Conservation (phyloP, 768 basidiomycete species). For the Mycena amicta region DNA sequence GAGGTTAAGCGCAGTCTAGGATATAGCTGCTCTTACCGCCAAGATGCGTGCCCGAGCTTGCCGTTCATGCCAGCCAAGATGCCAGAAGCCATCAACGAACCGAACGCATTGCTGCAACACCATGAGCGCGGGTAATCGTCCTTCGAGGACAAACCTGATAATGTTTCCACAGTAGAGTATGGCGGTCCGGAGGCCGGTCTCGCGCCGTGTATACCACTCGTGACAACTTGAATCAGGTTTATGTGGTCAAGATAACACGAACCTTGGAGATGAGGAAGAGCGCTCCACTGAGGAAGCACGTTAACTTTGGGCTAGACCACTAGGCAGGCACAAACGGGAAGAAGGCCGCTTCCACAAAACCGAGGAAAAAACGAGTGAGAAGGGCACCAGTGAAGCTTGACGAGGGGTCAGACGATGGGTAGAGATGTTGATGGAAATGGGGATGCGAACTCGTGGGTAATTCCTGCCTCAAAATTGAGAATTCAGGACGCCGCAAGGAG, state of each 20-base stretch:
- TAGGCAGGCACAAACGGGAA: conserved; percentile 40
- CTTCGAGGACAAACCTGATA: conserved; percentile 43
- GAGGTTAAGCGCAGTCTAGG: background rate
- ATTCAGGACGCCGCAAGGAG: background rate
- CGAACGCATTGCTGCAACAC: conserved; percentile 66
- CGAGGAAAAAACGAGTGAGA: conserved; percentile 78
- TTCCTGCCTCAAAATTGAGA: conserved; percentile 27
- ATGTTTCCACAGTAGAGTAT: conserved; percentile 75
- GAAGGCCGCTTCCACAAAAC: conserved; percentile 69
- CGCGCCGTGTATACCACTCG: conserved; percentile 73
- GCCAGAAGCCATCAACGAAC: conserved; percentile 77
- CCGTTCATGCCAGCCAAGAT: conserved; percentile 80
- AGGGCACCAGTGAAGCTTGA: conserved; percentile 68
- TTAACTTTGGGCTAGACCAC: background rate
- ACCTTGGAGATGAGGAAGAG: conserved; percentile 61
- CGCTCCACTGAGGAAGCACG: conserved; percentile 21
- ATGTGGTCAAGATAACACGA: too few species aligned
- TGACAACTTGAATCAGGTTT: background rate
- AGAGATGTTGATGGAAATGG: too few species aligned
- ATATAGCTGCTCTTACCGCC: conserved; percentile 55
- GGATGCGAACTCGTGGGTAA: conserved; percentile 40
- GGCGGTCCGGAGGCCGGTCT: conserved; percentile 75
- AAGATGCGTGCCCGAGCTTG: conserved; percentile 71
- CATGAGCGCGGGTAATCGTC: background rate
- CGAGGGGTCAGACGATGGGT: background rate